These are phyloP conservation scores for Athelia sp. DNA, from an alignment of 1,284 basidiomycete species.

Conservation along the genomic window DNA sequence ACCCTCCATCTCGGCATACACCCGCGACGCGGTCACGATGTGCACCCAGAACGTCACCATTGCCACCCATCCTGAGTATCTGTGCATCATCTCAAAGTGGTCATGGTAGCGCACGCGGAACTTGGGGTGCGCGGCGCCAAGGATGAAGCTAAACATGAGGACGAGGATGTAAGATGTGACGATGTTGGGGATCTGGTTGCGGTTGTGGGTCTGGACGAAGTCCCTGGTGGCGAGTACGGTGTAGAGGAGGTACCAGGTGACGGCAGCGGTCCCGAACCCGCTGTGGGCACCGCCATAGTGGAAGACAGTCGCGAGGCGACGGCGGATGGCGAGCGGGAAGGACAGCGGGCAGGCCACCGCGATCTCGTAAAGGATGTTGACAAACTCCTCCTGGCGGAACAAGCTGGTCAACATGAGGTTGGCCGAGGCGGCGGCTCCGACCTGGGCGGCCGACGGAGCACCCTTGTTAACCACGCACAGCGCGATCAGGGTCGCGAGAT, in stretches of 20 bases:
- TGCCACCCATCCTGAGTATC: constrained; percentile 52
- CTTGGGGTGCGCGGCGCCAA: constrained; percentile 46
- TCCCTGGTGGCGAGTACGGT: not conserved
- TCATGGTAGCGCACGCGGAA: constrained; percentile 44
- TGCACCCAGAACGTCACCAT: constrained; percentile 52
- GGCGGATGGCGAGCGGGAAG: constrained; percentile 53
- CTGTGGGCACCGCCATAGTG: constrained; percentile 49
- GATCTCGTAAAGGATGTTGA: constrained; percentile 44
- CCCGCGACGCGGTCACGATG: constrained; percentile 44
- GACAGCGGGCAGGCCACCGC: constrained; percentile 39
- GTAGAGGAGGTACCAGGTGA: constrained; percentile 28
- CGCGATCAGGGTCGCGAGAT: constrained; percentile 45
- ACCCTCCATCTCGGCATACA: constrained; percentile 41
- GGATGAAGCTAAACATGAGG: constrained; percentile 42
- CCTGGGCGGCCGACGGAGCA: constrained; percentile 34
- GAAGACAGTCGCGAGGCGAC: constrained; percentile 48
- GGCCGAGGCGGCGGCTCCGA: constrained; percentile 44
- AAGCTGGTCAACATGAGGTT: constrained; percentile 52
- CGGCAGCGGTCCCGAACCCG: constrained; percentile 27
- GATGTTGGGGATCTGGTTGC: constrained; percentile 38
- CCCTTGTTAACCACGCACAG: constrained; percentile 31
- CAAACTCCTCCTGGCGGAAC: constrained; percentile 59
- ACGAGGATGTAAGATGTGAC: constrained; percentile 50
- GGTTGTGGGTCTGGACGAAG: constrained; percentile 4
- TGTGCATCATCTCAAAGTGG: constrained; percentile 49